Percentiles rank a stretch among this genome's conserved stretches.
Conservation (phyloP, 1,139 yeast genomes). For the Taphrina deformans region DNA sequence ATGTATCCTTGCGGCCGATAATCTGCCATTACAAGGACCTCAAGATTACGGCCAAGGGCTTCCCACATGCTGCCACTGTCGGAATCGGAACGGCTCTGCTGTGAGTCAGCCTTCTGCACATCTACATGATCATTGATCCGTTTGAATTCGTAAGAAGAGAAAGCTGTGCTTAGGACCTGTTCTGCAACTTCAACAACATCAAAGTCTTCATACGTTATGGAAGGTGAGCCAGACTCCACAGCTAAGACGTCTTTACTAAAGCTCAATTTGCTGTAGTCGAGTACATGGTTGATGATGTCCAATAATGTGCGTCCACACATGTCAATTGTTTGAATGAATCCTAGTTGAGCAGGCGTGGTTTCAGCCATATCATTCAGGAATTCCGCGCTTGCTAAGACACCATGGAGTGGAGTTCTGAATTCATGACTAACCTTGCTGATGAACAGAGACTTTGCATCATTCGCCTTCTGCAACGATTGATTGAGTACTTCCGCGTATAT, state of each 20-base stretch:
- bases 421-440: slow-evolving; percentile 33
- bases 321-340: slow-evolving; percentile 29
- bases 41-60: slow-evolving; percentile 7
- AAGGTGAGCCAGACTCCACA: neutral
- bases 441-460: slow-evolving; percentile 27
- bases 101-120: slow-evolving; percentile 1
- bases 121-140: slow-evolving; percentile 16
- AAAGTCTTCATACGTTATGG: neutral
- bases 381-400: slow-evolving; percentile 34
- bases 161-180: slow-evolving; percentile 3
- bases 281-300: slow-evolving; percentile 32
- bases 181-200: slow-evolving; percentile 22
- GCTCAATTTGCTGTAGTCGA: slow-evolving; percentile 22
- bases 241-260: slow-evolving; percentile 9
- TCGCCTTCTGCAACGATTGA: slow-evolving; percentile 14
- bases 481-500: slow-evolving; percentile 23
- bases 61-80: slow-evolving; percentile 19
- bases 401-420: slow-evolving; percentile 31
- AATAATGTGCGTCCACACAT: slow-evolving; percentile 28
- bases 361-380: slow-evolving; percentile 27
- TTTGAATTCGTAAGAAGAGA: slow-evolving; percentile 17
- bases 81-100: slow-evolving; percentile 5
- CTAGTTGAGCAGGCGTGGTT: slow-evolving; percentile 11
- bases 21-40: slow-evolving; percentile 14
- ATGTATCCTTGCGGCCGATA: slow-evolving; percentile 2